Evolutionary conservation across 208 protist species (phyloP).

Genomic region (Phytomonas sp.): DNA sequence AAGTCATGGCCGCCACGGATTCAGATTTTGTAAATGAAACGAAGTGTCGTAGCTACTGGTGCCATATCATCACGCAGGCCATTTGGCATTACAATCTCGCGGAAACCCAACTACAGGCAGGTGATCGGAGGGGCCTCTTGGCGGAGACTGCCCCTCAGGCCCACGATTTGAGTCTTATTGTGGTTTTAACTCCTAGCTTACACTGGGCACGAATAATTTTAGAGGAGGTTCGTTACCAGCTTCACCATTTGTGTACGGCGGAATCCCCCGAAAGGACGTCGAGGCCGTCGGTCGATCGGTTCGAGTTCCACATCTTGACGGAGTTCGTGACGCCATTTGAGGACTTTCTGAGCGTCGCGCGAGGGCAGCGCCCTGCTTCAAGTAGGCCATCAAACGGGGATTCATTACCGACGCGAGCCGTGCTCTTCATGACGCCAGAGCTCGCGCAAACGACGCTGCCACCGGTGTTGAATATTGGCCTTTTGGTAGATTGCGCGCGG

Average conservation of each 20-base stretch:
- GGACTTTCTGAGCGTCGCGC: conserved; percentile 20
- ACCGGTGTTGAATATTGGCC: conserved; percentile 37
- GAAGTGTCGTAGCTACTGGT: conserved; percentile 51
- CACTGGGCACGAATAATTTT: conserved; percentile 20
- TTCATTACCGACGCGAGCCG: conserved; percentile 17
- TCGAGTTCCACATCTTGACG: conserved; percentile 12
- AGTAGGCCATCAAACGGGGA: conserved; percentile 2
- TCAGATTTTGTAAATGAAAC: conserved; percentile 47
- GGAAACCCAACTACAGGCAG: conserved; percentile 19
- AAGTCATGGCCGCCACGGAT: conserved; percentile 54
- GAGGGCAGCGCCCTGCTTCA: conserved; percentile 10
- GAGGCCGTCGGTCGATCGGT: neutral
- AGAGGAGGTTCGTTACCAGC: conserved; percentile 8
- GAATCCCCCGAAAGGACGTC: neutral
- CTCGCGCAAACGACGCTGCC: conserved; percentile 67
- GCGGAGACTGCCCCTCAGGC: conserved; percentile 5
- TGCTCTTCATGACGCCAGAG: conserved; percentile 53
- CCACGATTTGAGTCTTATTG: conserved; percentile 12
- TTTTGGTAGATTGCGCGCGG: conserved; percentile 77
- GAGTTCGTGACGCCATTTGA: conserved; percentile 16
- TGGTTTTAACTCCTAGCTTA: conserved; percentile 25
- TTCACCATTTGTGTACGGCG: neutral
- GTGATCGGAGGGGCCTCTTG: conserved; percentile 2
- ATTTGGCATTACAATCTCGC: conserved; percentile 53
- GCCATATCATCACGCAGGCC: conserved; percentile 35